These are phyloP conservation scores for Tilletia caries DNA, from an alignment of 1,284 basidiomycete species.

Conservation along the genomic window DNA sequence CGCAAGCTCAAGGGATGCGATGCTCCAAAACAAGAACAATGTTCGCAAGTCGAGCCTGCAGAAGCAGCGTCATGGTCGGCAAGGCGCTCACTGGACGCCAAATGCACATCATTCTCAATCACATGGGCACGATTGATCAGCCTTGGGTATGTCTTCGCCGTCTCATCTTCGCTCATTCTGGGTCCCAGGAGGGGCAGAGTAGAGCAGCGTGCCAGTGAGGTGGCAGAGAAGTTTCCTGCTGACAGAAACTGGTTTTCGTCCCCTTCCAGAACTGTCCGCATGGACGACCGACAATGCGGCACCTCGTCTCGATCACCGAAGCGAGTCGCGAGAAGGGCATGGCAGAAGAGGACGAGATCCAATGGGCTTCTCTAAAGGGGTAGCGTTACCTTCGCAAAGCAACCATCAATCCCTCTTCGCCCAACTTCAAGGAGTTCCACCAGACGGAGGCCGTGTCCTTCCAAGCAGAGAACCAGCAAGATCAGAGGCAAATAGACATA, in stretches of 20 bases:
- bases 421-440: too few relatives aligned
- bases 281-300: constrained; percentile 88
- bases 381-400: too few relatives aligned
- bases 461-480: too few relatives aligned
- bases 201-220: neutral
- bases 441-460: too few relatives aligned
- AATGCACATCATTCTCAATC: constrained; percentile 76
- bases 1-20: constrained; percentile 66
- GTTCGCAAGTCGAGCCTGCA: constrained; percentile 93
- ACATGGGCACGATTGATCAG: constrained; percentile 94
- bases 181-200: constrained; percentile 14
- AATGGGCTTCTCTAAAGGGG: too few relatives aligned
- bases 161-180: constrained; percentile 22
- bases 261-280: constrained; percentile 81
- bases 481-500: too few relatives aligned
- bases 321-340: too few relatives aligned
- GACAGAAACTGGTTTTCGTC: neutral
- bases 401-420: too few relatives aligned
- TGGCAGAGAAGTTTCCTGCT: neutral
- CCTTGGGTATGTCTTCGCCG: constrained; percentile 64
- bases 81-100: constrained; percentile 71
- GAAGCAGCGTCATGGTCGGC: constrained; percentile 95
- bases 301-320: constrained; percentile 25
- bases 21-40: constrained; percentile 90
- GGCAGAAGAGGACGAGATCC: too few relatives aligned